Percentiles rank a stretch among this genome's conserved stretches.
Conservation (phyloP, 805 yeast genomes). For the Hanseniaspora lindneri region DNA sequence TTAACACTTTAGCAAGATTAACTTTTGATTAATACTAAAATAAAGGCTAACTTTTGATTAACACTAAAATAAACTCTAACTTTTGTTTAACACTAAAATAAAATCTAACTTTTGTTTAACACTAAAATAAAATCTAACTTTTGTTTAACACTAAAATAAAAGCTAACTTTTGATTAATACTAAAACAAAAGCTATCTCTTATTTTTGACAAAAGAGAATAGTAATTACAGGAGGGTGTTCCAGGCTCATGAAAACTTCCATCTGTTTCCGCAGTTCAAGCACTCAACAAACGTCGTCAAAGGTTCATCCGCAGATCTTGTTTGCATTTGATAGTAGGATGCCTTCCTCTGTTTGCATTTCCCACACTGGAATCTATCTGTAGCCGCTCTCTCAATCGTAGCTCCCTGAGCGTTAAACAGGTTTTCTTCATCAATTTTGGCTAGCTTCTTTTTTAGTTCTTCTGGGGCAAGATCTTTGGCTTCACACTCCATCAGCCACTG, state of each 20-base stretch:
- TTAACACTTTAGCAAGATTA: too few species aligned
- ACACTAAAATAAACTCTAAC: too few species aligned
- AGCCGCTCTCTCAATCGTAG: constrained; percentile 87
- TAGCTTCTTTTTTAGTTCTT: constrained; percentile 69
- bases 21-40: too few species aligned
- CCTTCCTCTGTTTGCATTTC: constrained; percentile 93
- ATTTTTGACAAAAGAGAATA: too few species aligned
- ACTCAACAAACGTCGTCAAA: constrained; percentile 92
- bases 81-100: too few species aligned
- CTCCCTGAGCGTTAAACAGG: constrained; percentile 93
- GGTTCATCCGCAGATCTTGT: constrained; percentile 99
- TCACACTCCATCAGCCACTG: constrained; percentile 61
- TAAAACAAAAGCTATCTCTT: too few species aligned
- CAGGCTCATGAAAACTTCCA: constrained; percentile 76
- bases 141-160: too few species aligned
- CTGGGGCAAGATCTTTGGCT: constrained; percentile 95
- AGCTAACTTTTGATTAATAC: too few species aligned
- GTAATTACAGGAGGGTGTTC: neutral
- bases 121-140: too few species aligned
- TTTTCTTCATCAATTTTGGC: constrained; percentile 79
- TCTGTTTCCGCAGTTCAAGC: constrained; percentile 93
- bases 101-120: too few species aligned
- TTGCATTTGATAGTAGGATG: constrained; percentile 93
- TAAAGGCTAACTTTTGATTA: too few species aligned
- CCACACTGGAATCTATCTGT: constrained; percentile 97